Conservation (phyloP, 1,284 basidiomycete species). For the Melampsora abietis-canadensis region DNA sequence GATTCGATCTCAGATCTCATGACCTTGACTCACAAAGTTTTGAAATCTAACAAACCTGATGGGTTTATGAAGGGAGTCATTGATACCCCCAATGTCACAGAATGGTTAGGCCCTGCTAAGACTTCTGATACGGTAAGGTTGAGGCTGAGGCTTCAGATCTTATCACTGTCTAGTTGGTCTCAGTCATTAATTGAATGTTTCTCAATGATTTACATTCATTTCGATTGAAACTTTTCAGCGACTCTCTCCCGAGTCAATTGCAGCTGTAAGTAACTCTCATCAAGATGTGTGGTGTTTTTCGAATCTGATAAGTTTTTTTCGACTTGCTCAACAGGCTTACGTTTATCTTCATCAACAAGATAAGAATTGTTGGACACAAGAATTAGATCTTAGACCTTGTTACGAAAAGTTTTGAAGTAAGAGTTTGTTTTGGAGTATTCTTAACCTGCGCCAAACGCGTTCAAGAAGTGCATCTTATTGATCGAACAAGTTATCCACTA, state of each 20-base stretch:
- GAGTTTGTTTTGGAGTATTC: too few relatives aligned
- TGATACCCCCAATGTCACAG: not conserved
- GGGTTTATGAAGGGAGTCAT: not conserved
- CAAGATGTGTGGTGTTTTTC: not conserved
- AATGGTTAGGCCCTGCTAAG: not conserved
- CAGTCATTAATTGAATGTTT: not conserved
- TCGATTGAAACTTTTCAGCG: not conserved
- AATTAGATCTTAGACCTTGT: slow-evolving; percentile 11
- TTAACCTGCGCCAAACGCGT: too few relatives aligned
- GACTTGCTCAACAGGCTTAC: not conserved
- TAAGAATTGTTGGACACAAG: slow-evolving; percentile 9
- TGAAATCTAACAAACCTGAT: not conserved
- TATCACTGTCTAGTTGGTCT: too few relatives aligned
- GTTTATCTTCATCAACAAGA: slow-evolving; percentile 13
- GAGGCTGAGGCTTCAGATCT: not conserved
- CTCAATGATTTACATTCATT: not conserved
- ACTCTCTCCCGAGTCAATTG: slow-evolving; percentile 18
- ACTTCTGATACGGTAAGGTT: not conserved
- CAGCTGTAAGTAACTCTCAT: slow-evolving; percentile 6
- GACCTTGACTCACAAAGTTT: not conserved
- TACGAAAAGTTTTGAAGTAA: slow-evolving; percentile 13
- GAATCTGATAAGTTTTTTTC: not conserved
- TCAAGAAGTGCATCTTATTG: too few relatives aligned
- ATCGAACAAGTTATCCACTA: too few relatives aligned
- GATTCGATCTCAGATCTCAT: slow-evolving; percentile 23